A percentile compares a stretch with the other conserved stretches of the same genome.
phyloP scores from a whole-genome alignment of 805 yeast species.

The Starmerella stigmatis region DNA sequence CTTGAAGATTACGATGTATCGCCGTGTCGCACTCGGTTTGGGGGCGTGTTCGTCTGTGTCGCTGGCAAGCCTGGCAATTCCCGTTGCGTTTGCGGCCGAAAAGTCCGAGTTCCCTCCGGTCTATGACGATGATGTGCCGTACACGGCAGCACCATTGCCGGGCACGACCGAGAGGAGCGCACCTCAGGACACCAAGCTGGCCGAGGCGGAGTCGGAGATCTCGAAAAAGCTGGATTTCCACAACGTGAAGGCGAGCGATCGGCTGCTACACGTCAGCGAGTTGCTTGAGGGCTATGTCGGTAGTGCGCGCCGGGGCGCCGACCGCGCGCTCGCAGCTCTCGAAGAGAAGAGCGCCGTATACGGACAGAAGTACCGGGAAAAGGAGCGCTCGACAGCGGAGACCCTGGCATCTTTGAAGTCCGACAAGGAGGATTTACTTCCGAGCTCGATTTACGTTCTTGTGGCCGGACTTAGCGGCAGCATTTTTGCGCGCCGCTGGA shows the following conservation, averaged over 20 bases:
- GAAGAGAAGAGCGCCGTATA: conserved; percentile 38
- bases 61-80: neutral
- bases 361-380: conserved; percentile 42
- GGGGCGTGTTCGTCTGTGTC: conserved; percentile 2
- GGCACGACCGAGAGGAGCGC: conserved; percentile 24
- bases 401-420: conserved; percentile 57
- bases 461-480: conserved; percentile 65
- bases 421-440: conserved; percentile 56
- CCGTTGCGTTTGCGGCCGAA: conserved; percentile 12
- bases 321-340: conserved; percentile 30
- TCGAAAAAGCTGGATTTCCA: conserved; percentile 18
- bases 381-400: conserved; percentile 53
- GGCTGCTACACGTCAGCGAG: conserved; percentile 44
- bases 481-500: conserved; percentile 59
- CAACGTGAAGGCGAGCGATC: conserved; percentile 41
- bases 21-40: conserved; percentile 3
- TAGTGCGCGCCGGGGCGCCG: conserved; percentile 38
- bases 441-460: conserved; percentile 56
- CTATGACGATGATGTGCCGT: conserved; percentile 27
- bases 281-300: conserved; percentile 42
- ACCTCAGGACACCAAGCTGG: conserved; percentile 14
- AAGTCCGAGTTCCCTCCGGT: conserved; percentile 21
- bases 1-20: neutral
- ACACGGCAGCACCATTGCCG: conserved; percentile 24
- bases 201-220: conserved; percentile 15